A percentile compares a stretch with the other conserved stretches of the same genome.
phyloP scores from a whole-genome alignment of 2,329 filamentous ascomycete species.

The Plenodomus tracheiphilus region DNA sequence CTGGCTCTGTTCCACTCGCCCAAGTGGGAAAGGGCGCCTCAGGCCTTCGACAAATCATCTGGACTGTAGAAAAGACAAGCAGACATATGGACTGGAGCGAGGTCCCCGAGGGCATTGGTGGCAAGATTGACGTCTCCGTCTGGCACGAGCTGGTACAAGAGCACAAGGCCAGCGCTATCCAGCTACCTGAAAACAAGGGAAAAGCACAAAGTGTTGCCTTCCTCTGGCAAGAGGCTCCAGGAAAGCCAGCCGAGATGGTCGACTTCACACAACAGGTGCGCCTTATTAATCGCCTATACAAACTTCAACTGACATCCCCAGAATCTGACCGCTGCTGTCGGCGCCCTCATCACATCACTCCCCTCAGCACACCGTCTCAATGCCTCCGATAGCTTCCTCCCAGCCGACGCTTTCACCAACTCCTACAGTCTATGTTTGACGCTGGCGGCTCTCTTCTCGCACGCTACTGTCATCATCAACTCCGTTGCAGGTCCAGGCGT shows the following conservation, averaged over 20 bases:
- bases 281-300: accelerated
- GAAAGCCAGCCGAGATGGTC: slow-evolving; percentile 65
- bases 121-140: slow-evolving; percentile 78
- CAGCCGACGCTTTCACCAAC: slow-evolving; percentile 78
- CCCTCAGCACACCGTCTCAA: slow-evolving; percentile 74
- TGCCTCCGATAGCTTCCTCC: slow-evolving; percentile 78
- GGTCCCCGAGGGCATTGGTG: slow-evolving; percentile 74
- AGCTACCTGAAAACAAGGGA: slow-evolving; percentile 67
- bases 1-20: slow-evolving; percentile 83
- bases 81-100: slow-evolving; percentile 95
- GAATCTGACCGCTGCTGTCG: slow-evolving; percentile 88
- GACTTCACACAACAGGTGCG: slow-evolving; percentile 72
- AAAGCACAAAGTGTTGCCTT: slow-evolving; percentile 58
- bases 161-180: slow-evolving; percentile 54
- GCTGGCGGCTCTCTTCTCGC: slow-evolving; percentile 79
- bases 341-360: slow-evolving; percentile 74
- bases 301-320: slow-evolving; percentile 31
- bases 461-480: slow-evolving; percentile 84
- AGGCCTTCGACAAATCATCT: slow-evolving; percentile 75
- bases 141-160: slow-evolving; percentile 90
- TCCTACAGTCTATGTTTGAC: slow-evolving; percentile 80
- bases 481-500: slow-evolving; percentile 77
- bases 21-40: slow-evolving; percentile 69
- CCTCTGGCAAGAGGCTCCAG: slow-evolving; percentile 64
- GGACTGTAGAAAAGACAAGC: slow-evolving; percentile 90